Evolutionary conservation across 2,329 filamentous ascomycete genomes (phyloP).

Genomic region (Allantophomopsis lycopodina): DNA sequence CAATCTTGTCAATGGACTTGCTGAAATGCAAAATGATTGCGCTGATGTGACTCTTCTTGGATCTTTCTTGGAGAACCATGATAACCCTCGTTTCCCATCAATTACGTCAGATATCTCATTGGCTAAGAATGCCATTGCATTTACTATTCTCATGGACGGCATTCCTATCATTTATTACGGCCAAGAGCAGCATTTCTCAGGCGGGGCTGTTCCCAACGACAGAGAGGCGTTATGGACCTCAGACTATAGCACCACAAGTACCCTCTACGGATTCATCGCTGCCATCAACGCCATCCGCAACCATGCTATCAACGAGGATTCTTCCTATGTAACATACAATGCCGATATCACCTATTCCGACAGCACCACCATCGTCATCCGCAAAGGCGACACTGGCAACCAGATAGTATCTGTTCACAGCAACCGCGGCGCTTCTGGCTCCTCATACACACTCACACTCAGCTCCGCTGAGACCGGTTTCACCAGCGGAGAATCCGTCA

Average conservation of each 20-base stretch:
- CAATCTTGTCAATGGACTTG: conserved; percentile 15
- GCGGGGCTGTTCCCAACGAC: conserved; percentile 22
- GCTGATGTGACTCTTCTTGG: conserved; percentile 23
- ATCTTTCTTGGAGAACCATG: conserved; percentile 25
- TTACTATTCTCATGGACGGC: conserved; percentile 33
- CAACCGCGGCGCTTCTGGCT: conserved; percentile 23
- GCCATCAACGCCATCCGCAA: conserved; percentile 13
- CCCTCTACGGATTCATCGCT: conserved; percentile 25
- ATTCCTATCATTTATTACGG: conserved; percentile 39
- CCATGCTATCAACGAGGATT: conserved; percentile 11
- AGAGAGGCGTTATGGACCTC: conserved; percentile 30
- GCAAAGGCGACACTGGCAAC: conserved; percentile 10
- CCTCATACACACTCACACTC: conserved; percentile 19
- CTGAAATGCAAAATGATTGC: conserved; percentile 12
- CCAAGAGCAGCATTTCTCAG: conserved; percentile 34
- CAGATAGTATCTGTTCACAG: conserved; percentile 22
- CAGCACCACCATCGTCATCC: conserved; percentile 11
- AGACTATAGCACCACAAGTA: conserved; percentile 21
- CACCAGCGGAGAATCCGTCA: conserved; percentile 16
- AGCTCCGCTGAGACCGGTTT: conserved; percentile 23
- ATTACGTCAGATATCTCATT: conserved; percentile 10
- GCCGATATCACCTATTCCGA: conserved; percentile 13
- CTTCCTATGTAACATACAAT: conserved; percentile 12
- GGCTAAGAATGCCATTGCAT: conserved; percentile 33
- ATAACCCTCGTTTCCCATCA: conserved; percentile 11